Evolutionary conservation across 2,329 filamentous ascomycete species (phyloP).

Genomic region (Clonostachys sp.): DNA sequence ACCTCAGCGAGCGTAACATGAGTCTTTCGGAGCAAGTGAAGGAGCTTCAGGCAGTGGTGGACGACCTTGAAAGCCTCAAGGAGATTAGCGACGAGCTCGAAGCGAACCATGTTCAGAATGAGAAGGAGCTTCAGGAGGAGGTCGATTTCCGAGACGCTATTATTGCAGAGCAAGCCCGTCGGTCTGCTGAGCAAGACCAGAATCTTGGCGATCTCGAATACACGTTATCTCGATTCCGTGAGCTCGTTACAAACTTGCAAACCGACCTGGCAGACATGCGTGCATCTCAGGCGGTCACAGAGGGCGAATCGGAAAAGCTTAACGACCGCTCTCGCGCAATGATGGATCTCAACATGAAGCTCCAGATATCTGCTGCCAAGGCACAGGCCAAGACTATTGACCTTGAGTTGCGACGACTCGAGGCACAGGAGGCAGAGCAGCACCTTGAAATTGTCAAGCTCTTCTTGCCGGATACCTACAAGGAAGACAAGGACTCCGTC

Average conservation of each 20-base stretch:
- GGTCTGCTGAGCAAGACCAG: slow-evolving; percentile 72
- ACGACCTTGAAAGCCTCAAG: slow-evolving; percentile 83
- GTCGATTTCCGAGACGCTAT: slow-evolving; percentile 83
- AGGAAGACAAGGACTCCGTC: slow-evolving; percentile 79
- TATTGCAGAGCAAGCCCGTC: slow-evolving; percentile 75
- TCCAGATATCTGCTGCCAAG: slow-evolving; percentile 86
- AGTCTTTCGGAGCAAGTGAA: slow-evolving; percentile 77
- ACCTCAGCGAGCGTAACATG: slow-evolving; percentile 84
- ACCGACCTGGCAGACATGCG: slow-evolving; percentile 87
- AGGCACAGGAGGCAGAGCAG: slow-evolving; percentile 83
- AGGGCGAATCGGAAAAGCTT: slow-evolving; percentile 87
- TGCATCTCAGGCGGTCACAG: slow-evolving; percentile 86
- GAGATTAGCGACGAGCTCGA: slow-evolving; percentile 95
- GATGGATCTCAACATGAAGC: slow-evolving; percentile 93
- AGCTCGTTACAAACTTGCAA: slow-evolving; percentile 82
- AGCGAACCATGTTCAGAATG: slow-evolving; percentile 85
- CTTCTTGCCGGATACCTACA: slow-evolving; percentile 83
- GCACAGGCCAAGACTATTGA: slow-evolving; percentile 94
- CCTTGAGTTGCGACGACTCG: slow-evolving; percentile 78
- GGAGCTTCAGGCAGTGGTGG: slow-evolving; percentile 74
- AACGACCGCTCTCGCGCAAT: slow-evolving; percentile 85
- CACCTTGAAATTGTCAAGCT: slow-evolving; percentile 85
- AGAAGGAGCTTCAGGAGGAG: slow-evolving; percentile 92
- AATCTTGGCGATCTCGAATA: slow-evolving; percentile 84
- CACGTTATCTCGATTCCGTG: slow-evolving; percentile 81